phyloP scores from a whole-genome alignment of 352 stramenopile genomes.

The Phytopythium oedochilum region DNA sequence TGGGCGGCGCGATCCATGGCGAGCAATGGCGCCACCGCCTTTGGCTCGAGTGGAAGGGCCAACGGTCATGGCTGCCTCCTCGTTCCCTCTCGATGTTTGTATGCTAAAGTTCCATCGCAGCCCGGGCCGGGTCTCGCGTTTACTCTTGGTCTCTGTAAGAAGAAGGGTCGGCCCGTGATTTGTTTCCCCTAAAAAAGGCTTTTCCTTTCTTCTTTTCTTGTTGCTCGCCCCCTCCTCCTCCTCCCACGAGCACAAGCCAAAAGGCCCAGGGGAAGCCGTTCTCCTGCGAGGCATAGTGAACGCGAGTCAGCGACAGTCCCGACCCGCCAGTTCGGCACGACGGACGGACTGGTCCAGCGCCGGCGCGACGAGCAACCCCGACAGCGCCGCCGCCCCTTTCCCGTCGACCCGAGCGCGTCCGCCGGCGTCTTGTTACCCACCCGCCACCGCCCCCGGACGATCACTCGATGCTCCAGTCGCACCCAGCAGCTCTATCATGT shows the following conservation, averaged over 20 bases:
- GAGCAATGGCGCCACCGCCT: too few species aligned
- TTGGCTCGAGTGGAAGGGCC: too few species aligned
- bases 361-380: neutral
- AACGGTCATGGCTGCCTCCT: too few species aligned
- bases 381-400: neutral
- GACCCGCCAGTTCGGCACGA: neutral
- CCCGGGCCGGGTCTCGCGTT: neutral
- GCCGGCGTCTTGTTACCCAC: neutral
- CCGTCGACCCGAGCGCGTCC: neutral
- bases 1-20: too few species aligned
- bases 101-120: neutral
- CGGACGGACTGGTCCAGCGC: neutral
- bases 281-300: neutral
- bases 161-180: too few species aligned
- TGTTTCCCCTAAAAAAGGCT: neutral
- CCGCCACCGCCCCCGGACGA: neutral
- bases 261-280: neutral
- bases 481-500: neutral
- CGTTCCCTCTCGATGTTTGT: slow-evolving; percentile 2
- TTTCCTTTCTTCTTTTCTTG: neutral
- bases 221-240: neutral
- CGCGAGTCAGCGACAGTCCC: neutral
- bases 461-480: slow-evolving; percentile 1
- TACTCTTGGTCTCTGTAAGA: too few species aligned
- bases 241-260: slow-evolving; percentile 2